Percentiles rank a stretch among this genome's conserved stretches.
These are phyloP conservation scores for Populus hybrid DNA, from an alignment of 441 rosid species.

Conservation along the genomic window DNA sequence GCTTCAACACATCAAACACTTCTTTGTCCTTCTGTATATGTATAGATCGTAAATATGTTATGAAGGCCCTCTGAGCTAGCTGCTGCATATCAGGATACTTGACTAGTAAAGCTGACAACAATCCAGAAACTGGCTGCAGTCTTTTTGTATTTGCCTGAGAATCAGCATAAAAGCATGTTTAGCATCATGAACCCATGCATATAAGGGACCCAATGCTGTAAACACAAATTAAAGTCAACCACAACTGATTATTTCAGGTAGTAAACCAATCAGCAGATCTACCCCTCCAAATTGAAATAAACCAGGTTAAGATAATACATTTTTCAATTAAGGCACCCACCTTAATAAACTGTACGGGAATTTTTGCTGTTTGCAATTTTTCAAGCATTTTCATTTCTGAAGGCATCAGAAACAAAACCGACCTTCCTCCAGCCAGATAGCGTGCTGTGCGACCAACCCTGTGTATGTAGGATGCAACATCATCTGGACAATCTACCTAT, in stretches of 20 bases:
- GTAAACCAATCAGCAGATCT: background rate
- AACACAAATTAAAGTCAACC: background rate
- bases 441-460: conserved; percentile 99
- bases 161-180: conserved; percentile 14
- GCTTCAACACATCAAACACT: conserved; percentile 70
- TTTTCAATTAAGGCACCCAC: conserved; percentile 27
- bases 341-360: conserved; percentile 70
- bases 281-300: background rate
- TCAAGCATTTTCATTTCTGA: conserved; percentile 93
- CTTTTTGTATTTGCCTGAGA: conserved; percentile 66
- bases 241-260: background rate
- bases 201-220: background rate
- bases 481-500: conserved; percentile 97
- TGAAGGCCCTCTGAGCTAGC: conserved; percentile 78
- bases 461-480: conserved; percentile 86
- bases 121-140: conserved; percentile 65
- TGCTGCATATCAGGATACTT: conserved; percentile 62
- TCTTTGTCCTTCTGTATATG: conserved; percentile 81
- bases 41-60: conserved; percentile 78
- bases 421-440: conserved; percentile 62
- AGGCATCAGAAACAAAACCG: conserved; percentile 76
- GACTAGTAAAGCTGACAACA: conserved; percentile 65
- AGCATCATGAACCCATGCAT: conserved; percentile 7
- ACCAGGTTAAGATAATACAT: background rate
- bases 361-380: conserved; percentile 66